Conservation (phyloP, 495 filamentous ascomycete genomes). For the Elasticomyces elasticus region DNA sequence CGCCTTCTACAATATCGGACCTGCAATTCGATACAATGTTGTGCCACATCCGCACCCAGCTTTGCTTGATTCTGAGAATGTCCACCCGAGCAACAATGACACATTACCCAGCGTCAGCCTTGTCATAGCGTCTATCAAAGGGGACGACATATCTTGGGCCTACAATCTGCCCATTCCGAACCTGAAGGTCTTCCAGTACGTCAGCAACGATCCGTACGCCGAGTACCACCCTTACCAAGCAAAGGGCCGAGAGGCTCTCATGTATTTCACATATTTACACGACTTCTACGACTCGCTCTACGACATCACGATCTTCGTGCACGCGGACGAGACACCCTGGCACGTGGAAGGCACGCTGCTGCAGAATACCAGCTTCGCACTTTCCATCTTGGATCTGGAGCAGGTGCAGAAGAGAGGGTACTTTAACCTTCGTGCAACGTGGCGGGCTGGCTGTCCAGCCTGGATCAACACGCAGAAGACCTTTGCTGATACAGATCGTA, state of each 20-base stretch:
- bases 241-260: not conserved
- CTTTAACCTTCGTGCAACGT: slow-evolving; percentile 5
- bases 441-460: slow-evolving; percentile 1
- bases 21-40: not conserved
- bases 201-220: not conserved
- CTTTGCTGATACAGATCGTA: not conserved
- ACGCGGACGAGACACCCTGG: not conserved
- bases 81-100: not conserved
- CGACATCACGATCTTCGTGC: slow-evolving; percentile 1
- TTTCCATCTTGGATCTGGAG: not conserved
- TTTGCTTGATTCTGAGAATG: not conserved
- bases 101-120: not conserved
- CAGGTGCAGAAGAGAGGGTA: not conserved
- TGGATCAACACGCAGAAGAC: slow-evolving; percentile 6
- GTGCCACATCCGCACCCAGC: not conserved
- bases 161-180: not conserved
- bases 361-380: not conserved
- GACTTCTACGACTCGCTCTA: slow-evolving; percentile 3
- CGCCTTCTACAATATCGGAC: not conserved
- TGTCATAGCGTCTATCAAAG: not conserved
- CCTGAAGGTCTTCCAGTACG: not conserved
- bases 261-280: not conserved
- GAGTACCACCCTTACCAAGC: not conserved
- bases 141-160: not conserved
- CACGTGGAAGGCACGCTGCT: not conserved